These are phyloP conservation scores for Neofusicoccum parvum DNA, from an alignment of 2,329 filamentous ascomycete species.

Conservation along the genomic window DNA sequence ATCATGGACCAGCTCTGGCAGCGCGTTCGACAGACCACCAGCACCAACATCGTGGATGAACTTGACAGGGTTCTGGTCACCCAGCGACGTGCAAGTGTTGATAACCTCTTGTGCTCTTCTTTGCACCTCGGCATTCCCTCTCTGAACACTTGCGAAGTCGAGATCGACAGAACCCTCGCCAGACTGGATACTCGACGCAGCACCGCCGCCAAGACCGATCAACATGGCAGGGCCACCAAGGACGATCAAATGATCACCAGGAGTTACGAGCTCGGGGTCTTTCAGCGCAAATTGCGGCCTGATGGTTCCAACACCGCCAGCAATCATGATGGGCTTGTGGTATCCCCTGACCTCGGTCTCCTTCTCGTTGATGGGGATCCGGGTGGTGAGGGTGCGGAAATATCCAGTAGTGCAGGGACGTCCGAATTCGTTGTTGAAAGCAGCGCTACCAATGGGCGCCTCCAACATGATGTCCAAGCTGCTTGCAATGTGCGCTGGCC, in stretches of 20 bases:
- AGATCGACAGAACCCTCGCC: conserved; percentile 88
- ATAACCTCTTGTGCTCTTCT: conserved; percentile 97
- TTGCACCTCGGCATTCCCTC: conserved; percentile 96
- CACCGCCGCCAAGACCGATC: conserved; percentile 92
- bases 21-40: conserved; percentile 80
- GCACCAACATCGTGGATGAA: conserved; percentile 98
- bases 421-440: conserved; percentile 98
- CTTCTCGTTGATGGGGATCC: conserved; percentile 62
- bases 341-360: conserved; percentile 80
- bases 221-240: conserved; percentile 97
- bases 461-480: conserved; percentile 97
- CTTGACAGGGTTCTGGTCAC: conserved; percentile 82
- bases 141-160: conserved; percentile 95
- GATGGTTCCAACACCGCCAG: conserved; percentile 90
- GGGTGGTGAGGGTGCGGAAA: conserved; percentile 84
- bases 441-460: conserved; percentile 89
- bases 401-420: conserved; percentile 85
- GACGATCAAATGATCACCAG: conserved; percentile 89
- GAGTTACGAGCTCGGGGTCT: conserved; percentile 72
- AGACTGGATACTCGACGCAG: conserved; percentile 87
- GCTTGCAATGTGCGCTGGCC: conserved; percentile 88
- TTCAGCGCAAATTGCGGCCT: conserved; percentile 90
- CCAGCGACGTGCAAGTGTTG: conserved; percentile 85
- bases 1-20: conserved; percentile 90
- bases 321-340: conserved; percentile 99